Evolutionary conservation across 75 land plant species (phyloP).

Genomic region (Cupressus sempervirens): DNA sequence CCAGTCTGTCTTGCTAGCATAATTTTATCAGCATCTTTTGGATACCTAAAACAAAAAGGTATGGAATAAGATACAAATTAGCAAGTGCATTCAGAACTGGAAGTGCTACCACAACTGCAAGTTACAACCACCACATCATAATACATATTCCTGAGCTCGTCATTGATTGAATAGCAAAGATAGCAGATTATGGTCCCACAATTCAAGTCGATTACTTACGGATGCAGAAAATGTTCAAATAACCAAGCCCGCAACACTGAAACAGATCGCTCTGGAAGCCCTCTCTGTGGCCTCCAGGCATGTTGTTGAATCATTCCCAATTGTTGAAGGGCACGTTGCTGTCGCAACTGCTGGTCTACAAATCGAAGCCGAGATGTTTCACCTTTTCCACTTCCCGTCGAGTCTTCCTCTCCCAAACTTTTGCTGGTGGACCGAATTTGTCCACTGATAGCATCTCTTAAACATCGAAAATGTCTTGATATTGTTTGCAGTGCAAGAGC

Average conservation of each 20-base stretch:
- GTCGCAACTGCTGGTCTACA: conserved; percentile 49
- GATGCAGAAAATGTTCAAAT: conserved; percentile 73
- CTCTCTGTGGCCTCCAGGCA: conserved; percentile 74
- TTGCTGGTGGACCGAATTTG: conserved; percentile 49
- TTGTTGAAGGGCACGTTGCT: conserved; percentile 62
- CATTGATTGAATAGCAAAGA: not conserved
- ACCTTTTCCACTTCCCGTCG: conserved; percentile 9
- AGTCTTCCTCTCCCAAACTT: conserved; percentile 54
- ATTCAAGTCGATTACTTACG: conserved; percentile 38
- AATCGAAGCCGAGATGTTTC: conserved; percentile 43
- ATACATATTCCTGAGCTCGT: not conserved
- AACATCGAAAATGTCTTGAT: conserved; percentile 74
- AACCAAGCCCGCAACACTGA: conserved; percentile 69
- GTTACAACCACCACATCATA: not conserved
- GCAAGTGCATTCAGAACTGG: not conserved
- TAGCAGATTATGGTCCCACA: not conserved
- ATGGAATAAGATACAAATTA: not conserved
- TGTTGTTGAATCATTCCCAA: conserved; percentile 51
- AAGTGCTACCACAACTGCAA: not conserved
- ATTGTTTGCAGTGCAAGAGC: conserved; percentile 73
- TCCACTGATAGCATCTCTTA: conserved; percentile 65
- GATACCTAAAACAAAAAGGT: conserved; percentile 35
- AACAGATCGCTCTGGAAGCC: conserved; percentile 70
- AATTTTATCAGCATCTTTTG: conserved; percentile 64
- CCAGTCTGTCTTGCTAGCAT: conserved; percentile 80